These are phyloP conservation scores for Crithidia sp. DNA, from an alignment of 208 protist genomes.

Conservation along the genomic window DNA sequence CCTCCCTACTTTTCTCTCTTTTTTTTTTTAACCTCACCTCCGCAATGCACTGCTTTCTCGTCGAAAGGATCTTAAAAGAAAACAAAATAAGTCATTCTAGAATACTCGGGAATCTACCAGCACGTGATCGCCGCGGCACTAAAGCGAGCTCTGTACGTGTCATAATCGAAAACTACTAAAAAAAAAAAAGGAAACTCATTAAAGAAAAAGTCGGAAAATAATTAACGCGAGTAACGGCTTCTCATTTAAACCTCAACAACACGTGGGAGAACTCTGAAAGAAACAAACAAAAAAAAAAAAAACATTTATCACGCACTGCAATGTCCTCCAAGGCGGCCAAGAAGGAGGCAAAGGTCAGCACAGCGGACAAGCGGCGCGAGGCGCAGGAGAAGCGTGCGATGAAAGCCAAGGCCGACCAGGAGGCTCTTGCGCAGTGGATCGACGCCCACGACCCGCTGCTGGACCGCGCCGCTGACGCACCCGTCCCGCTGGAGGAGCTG, in stretches of 20 bases:
- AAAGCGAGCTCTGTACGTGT: no score
- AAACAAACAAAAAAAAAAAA: constrained; percentile 13
- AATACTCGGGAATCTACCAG: no score
- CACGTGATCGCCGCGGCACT: no score
- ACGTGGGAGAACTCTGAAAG: background rate
- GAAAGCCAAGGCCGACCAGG: constrained; percentile 38
- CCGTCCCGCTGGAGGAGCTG: constrained; percentile 61
- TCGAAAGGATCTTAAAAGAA: no score
- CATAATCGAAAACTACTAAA: no score
- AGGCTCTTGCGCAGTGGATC: constrained; percentile 53
- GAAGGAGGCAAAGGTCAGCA: constrained; percentile 28
- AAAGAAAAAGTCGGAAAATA: no score
- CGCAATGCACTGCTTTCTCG: no score
- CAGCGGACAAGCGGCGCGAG: constrained; percentile 30
- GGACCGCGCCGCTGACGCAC: constrained; percentile 37
- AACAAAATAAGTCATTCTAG: no score
- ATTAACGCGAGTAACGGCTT: background rate
- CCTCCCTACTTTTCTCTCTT: no score
- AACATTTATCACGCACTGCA: background rate
- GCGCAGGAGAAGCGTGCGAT: constrained; percentile 26
- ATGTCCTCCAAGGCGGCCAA: constrained; percentile 36
- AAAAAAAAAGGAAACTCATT: no score
- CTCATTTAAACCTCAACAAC: background rate
- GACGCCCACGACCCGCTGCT: constrained; percentile 67
- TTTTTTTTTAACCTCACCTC: no score